Evolutionary conservation across 163 green algal genomes (phyloP).

Genomic region (Prototheca cutis): DNA sequence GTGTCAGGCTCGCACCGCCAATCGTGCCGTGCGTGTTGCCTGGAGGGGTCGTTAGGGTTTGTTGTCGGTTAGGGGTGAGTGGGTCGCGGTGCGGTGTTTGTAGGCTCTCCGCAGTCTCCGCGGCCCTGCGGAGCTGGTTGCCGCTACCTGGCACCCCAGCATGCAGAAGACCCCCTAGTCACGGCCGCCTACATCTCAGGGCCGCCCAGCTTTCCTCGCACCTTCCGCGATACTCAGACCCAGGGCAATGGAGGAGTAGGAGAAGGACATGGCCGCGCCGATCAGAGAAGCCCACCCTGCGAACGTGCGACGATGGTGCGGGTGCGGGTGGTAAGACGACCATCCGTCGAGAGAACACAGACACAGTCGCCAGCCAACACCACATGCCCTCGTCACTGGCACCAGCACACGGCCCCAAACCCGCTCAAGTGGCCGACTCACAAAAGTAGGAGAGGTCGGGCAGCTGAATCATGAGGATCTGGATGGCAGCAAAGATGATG

Average conservation of each 20-base stretch:
- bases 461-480: constrained; percentile 28
- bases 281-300: constrained; percentile 28
- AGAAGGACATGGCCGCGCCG: constrained; percentile 29
- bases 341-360: not conserved
- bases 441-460: constrained; percentile 27
- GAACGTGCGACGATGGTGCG: no score
- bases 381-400: no score
- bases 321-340: no score
- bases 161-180: no score
- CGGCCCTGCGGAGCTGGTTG: no score
- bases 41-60: not conserved
- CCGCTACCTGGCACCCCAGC: no score
- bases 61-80: not conserved
- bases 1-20: not conserved
- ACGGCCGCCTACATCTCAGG: no score
- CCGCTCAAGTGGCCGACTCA: no score
- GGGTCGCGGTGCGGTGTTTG: not conserved
- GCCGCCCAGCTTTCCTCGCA: no score
- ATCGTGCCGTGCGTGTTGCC: constrained; percentile 8
- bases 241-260: constrained; percentile 32
- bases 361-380: no score
- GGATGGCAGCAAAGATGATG: constrained; percentile 21
- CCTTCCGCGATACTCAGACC: constrained; percentile 16
- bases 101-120: no score
- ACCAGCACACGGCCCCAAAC: no score